Evolutionary conservation across 2,329 filamentous ascomycete genomes (phyloP), one percentile per base, ranked within the genome.

Genomic region (Fusarium floridanum): DNA sequence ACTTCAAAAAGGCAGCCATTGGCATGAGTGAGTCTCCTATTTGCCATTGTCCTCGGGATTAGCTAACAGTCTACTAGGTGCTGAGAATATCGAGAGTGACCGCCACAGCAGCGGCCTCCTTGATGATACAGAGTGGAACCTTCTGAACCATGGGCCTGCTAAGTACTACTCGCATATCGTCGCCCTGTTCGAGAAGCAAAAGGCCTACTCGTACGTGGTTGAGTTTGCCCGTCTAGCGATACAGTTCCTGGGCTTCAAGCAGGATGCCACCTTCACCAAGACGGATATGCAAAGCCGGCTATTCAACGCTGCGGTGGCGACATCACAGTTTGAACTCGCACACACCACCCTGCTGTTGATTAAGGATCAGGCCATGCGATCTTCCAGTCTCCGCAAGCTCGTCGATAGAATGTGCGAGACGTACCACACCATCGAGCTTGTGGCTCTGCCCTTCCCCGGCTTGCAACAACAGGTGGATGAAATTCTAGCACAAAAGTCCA

Each of bases 151-250:
- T 66, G 97, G 96, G 2, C 87, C 95, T 45, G 89, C 94, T 6
- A 91, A 90, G 72, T 99, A 98, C 84, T 97, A 97, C 82, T 91
- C 92, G 48, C 97, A 99, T 81, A 90, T 98, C 61, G 89, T 95
- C 14, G 88, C 91, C 22, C 87, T 99, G 2, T 98, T 94, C 79
- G 95, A 98, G 81, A 90, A 90, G 76, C 89, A 91, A 50, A 93
- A 92, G 76, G 91, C 92, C 1, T 94, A 94, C 81, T 93, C 94
- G 2, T 94, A 93, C 78, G 94, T 97, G 45, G 90, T 95, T 7
- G 94, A 97, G 75, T 98, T 98, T 85, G 92, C 94, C 43, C 89
- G 91, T 43, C 85, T 95, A 27, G 92, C 94, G 7, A 85, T 97
- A 48, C 91, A 94, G 77, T 93, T 94, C 71, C 79, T 86, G 27